Percentiles rank a stretch among this genome's conserved stretches.
Conservation (phyloP, 352 stramenopile genomes). For the Phytophthora lateralis region DNA sequence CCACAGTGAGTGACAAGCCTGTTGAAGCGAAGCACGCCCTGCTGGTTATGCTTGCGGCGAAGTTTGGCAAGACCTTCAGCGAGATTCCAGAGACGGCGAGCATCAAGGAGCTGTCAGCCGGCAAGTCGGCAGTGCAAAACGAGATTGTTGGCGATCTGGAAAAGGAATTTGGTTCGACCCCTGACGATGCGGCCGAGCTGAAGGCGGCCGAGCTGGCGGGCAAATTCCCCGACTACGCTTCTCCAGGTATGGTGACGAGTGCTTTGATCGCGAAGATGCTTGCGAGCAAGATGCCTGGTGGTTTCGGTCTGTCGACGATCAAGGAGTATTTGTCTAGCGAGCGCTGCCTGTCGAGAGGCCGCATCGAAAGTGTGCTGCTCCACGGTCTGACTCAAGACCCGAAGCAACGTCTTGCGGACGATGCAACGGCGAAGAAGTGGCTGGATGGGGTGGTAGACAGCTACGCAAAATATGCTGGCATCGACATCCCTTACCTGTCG, state of each 20-base stretch:
- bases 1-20: conserved; percentile 61
- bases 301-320: conserved; percentile 76
- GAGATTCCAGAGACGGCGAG: conserved; percentile 67
- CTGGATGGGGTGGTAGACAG: conserved; percentile 80
- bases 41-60: conserved; percentile 74
- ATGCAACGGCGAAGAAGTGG: conserved; percentile 77
- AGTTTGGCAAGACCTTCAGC: conserved; percentile 74
- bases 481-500: conserved; percentile 64
- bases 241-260: conserved; percentile 77
- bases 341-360: conserved; percentile 67
- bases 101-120: conserved; percentile 67
- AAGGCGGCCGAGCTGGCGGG: conserved; percentile 71
- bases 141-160: conserved; percentile 88
- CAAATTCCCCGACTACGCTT: conserved; percentile 74
- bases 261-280: conserved; percentile 84
- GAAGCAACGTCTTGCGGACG: conserved; percentile 68
- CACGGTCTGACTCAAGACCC: conserved; percentile 73
- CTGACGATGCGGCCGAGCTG: conserved; percentile 78
- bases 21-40: conserved; percentile 82
- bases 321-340: conserved; percentile 75
- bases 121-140: conserved; percentile 64
- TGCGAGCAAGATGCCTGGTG: conserved; percentile 82
- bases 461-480: conserved; percentile 64
- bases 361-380: conserved; percentile 84
- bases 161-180: conserved; percentile 80